These are phyloP conservation scores for Pleurotus ostreatus DNA, from an alignment of 768 basidiomycete species.

Conservation along the genomic window DNA sequence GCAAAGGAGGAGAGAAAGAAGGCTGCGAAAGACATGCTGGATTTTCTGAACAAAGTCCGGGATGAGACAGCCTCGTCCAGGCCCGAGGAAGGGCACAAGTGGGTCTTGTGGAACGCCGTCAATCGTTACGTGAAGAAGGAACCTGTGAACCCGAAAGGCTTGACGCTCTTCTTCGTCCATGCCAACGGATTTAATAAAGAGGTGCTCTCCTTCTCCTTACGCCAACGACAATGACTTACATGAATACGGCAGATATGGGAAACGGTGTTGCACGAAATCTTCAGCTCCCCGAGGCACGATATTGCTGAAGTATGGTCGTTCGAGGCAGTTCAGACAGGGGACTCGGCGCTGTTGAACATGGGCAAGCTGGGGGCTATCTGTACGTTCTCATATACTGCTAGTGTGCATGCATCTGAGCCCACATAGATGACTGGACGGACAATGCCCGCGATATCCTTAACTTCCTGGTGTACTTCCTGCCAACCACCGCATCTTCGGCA, in stretches of 20 bases:
- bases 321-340: constrained; percentile 85
- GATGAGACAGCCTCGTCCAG: constrained; percentile 21
- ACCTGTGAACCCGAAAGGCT: constrained; percentile 27
- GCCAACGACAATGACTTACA: neutral
- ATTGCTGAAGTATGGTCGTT: constrained; percentile 77
- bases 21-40: constrained; percentile 18
- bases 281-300: constrained; percentile 32
- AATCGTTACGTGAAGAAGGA: constrained; percentile 59
- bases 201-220: constrained; percentile 33
- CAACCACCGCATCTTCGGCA: constrained; percentile 28
- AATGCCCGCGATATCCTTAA: constrained; percentile 75
- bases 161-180: constrained; percentile 77
- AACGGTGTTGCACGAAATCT: constrained; percentile 50
- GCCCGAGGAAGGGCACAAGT: constrained; percentile 28
- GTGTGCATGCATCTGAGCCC: neutral
- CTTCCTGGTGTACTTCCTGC: constrained; percentile 65
- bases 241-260: constrained; percentile 66
- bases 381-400: constrained; percentile 26
- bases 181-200: constrained; percentile 90
- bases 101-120: constrained; percentile 61
- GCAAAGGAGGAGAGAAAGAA: constrained; percentile 33
- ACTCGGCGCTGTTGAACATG: constrained; percentile 71
- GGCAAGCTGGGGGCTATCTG: constrained; percentile 53
- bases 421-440: constrained; percentile 73
- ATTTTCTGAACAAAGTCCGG: constrained; percentile 24